Evolutionary conservation across 768 basidiomycete genomes (phyloP).

Genomic region (Porpolomopsis calyptriformis): DNA sequence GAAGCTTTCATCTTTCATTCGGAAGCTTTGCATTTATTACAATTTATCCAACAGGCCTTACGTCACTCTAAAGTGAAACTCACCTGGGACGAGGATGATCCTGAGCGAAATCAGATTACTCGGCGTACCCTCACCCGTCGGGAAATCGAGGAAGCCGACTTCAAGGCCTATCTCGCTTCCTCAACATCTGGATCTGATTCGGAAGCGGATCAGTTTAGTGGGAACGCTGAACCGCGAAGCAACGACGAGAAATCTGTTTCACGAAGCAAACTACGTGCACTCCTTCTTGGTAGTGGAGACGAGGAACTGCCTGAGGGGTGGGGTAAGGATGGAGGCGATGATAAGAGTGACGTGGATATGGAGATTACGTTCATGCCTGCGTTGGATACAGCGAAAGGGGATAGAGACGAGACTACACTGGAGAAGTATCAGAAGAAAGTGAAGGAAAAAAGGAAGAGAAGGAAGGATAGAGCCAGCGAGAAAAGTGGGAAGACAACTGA

Average conservation of each 20-base stretch:
- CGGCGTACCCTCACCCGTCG: slow-evolving; percentile 68
- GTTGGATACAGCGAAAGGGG: slow-evolving; percentile 40
- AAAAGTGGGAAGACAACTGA: slow-evolving; percentile 15
- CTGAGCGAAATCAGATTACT: slow-evolving; percentile 71
- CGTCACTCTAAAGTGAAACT: slow-evolving; percentile 97
- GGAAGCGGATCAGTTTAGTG: slow-evolving; percentile 26
- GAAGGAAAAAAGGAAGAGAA: slow-evolving; percentile 77
- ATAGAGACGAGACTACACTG: slow-evolving; percentile 67
- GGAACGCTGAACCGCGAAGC: slow-evolving; percentile 16
- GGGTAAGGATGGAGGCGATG: slow-evolving; percentile 38
- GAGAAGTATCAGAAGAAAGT: slow-evolving; percentile 85
- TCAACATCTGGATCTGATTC: slow-evolving; percentile 56
- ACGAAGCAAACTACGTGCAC: slow-evolving; percentile 62
- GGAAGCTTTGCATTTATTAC: background rate
- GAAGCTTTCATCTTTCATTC: slow-evolving; percentile 18
- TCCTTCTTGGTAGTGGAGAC: slow-evolving; percentile 59
- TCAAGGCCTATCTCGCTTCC: slow-evolving; percentile 66
- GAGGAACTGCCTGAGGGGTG: slow-evolving; percentile 79
- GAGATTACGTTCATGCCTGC: slow-evolving; percentile 93
- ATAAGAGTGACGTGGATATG: slow-evolving; percentile 63
- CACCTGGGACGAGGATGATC: slow-evolving; percentile 98
- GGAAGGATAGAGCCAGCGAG: slow-evolving; percentile 56
- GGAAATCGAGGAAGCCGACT: slow-evolving; percentile 88
- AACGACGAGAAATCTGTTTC: slow-evolving; percentile 33
- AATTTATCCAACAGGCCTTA: slow-evolving; percentile 51